These are phyloP conservation scores for Fusarium austroafricanum DNA, from an alignment of 2,329 filamentous ascomycete species.

Conservation along the genomic window DNA sequence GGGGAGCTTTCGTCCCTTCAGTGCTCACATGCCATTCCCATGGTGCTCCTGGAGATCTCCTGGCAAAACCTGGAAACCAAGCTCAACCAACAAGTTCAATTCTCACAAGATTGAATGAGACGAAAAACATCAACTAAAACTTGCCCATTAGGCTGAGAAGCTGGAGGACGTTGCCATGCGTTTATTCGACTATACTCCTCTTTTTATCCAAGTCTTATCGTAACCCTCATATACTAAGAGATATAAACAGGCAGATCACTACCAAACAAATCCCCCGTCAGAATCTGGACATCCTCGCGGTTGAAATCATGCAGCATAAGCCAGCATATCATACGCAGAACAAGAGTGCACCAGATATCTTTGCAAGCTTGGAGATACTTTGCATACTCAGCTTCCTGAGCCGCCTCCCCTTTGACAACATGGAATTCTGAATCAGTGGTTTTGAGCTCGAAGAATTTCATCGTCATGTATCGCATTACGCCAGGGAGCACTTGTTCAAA, in stretches of 20 bases:
- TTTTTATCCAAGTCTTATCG: neutral
- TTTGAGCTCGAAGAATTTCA: constrained; percentile 4
- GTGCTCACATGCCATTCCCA: neutral
- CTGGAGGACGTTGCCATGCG: no score
- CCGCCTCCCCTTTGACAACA: neutral
- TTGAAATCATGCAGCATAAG: constrained; percentile 18
- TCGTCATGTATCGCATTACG: neutral
- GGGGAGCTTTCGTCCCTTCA: neutral
- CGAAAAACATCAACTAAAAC: neutral
- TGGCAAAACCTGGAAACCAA: neutral
- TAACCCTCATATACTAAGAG: neutral
- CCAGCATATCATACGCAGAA: constrained; percentile 22
- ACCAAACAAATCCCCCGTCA: constrained; percentile 6
- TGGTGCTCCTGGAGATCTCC: neutral
- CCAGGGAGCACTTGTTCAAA: constrained; percentile 4
- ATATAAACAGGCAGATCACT: constrained; percentile 18
- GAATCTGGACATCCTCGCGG: constrained; percentile 7
- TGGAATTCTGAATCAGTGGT: constrained; percentile 11
- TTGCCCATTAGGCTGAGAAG: neutral
- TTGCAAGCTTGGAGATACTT: constrained; percentile 1
- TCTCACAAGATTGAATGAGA: neutral
- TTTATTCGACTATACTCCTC: neutral
- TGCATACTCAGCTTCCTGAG: constrained; percentile 5
- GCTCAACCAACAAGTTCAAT: neutral
- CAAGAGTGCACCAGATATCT: constrained; percentile 9